A percentile compares a stretch with the other conserved stretches of the same genome.
These are phyloP conservation scores for Teratosphaeria zuluensis DNA, from an alignment of 2,329 filamentous ascomycete species.

Conservation along the genomic window DNA sequence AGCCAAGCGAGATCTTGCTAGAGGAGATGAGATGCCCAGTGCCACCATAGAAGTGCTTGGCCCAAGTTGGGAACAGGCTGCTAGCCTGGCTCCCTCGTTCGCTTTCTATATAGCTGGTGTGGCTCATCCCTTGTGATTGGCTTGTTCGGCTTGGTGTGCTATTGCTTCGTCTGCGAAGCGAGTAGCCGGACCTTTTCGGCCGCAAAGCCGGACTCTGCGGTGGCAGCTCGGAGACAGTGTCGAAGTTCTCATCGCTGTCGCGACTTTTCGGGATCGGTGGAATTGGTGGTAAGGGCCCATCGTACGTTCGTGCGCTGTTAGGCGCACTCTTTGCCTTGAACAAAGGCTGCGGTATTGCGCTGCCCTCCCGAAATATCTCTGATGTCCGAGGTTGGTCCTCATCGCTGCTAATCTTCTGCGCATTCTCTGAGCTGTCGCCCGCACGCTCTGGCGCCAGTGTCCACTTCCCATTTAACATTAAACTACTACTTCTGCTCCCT, in stretches of 20 bases:
- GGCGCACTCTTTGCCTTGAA: slow-evolving; percentile 13
- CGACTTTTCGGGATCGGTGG: slow-evolving; percentile 20
- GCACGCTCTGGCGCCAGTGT: not conserved
- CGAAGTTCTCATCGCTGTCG: slow-evolving; percentile 23
- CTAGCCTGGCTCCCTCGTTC: slow-evolving; percentile 20
- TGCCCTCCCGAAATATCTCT: slow-evolving; percentile 19
- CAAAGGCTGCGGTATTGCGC: slow-evolving; percentile 25
- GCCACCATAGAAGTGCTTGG: slow-evolving; percentile 26
- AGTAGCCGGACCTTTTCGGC: slow-evolving; percentile 26
- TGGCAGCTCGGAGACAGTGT: slow-evolving; percentile 25
- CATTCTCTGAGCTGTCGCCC: not conserved
- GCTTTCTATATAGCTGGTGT: slow-evolving; percentile 20
- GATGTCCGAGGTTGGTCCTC: not conserved
- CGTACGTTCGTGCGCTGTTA: slow-evolving; percentile 12
- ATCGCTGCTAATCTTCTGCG: not conserved
- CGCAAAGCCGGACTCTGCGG: slow-evolving; percentile 19
- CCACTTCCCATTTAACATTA: slow-evolving; percentile 10
- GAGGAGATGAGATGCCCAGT: slow-evolving; percentile 15
- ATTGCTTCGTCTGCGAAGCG: slow-evolving; percentile 21
- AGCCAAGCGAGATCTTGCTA: slow-evolving; percentile 20
- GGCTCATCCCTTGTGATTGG: slow-evolving; percentile 21
- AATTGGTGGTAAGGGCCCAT: slow-evolving; percentile 20
- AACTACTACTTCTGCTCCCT: slow-evolving; percentile 15
- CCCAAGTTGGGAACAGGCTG: slow-evolving; percentile 27
- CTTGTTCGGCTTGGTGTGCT: slow-evolving; percentile 19